Evolutionary conservation across 208 protist species (phyloP).

Genomic region (Strigomonas oncopelti): DNA sequence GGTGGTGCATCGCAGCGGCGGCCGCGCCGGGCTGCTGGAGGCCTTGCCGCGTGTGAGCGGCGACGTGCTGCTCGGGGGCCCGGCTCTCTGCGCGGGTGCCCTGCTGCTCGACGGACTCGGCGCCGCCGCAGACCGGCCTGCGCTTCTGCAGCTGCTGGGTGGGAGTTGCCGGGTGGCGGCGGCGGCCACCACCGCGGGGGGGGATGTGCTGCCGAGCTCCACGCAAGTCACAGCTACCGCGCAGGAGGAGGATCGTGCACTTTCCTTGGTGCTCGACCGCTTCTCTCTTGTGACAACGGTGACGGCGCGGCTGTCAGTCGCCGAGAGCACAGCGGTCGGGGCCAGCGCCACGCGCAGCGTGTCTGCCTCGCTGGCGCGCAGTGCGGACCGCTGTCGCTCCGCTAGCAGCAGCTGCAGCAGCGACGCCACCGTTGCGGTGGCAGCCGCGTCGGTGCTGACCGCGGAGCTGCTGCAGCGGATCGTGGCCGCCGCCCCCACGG

Average conservation of each 20-base stretch:
- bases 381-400: no score
- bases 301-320: background rate
- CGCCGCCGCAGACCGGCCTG: background rate
- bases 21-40: background rate
- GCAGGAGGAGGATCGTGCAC: background rate
- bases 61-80: constrained; percentile 4
- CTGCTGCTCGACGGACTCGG: constrained; percentile 4
- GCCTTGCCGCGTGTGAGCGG: background rate
- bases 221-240: constrained; percentile 2
- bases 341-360: background rate
- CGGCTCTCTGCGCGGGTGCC: background rate
- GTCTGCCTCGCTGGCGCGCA: no score
- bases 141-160: constrained; percentile 1
- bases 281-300: constrained; percentile 2
- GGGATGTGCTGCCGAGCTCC: background rate
- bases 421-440: no score
- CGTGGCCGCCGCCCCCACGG: no score
- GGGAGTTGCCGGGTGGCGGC: background rate
- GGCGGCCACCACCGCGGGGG: background rate
- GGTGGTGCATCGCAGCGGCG: constrained; percentile 13
- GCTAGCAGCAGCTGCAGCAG: background rate
- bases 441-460: no score
- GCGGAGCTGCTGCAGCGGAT: no score
- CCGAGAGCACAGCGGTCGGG: background rate
- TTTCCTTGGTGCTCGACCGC: background rate